phyloP scores from a whole-genome alignment of 768 basidiomycete species.

The Podaxis carcinomalis region DNA sequence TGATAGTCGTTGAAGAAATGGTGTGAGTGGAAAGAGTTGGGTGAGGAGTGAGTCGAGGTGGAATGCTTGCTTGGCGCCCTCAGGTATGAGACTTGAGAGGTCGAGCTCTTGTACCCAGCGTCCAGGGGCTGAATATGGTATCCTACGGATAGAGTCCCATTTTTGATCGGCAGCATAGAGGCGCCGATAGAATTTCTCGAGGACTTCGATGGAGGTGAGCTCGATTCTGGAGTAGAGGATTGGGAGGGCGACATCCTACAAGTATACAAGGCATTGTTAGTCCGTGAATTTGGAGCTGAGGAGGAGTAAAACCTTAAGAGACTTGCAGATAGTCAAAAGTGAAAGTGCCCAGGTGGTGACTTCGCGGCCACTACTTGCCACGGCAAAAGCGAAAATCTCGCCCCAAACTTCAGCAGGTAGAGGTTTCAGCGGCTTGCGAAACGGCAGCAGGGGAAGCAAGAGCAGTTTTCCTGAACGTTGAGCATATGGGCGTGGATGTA shows the following conservation, averaged over 20 bases:
- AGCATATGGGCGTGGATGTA: constrained; percentile 67
- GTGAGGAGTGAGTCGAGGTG: constrained; percentile 61
- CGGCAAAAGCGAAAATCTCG: constrained; percentile 46
- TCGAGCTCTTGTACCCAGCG: constrained; percentile 81
- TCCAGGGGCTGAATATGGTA: constrained; percentile 83
- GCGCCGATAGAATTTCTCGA: constrained; percentile 55
- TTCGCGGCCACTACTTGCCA: constrained; percentile 20
- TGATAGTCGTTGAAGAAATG: constrained; percentile 52
- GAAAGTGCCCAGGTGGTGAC: constrained; percentile 25
- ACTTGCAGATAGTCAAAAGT: constrained; percentile 38
- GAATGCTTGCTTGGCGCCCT: constrained; percentile 44
- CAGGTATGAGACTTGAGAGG: constrained; percentile 49
- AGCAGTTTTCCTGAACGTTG: constrained; percentile 53
- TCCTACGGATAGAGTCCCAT: constrained; percentile 88
- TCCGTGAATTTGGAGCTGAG: background rate
- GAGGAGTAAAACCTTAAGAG: constrained; percentile 37
- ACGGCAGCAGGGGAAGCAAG: constrained; percentile 66
- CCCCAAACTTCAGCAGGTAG: constrained; percentile 74
- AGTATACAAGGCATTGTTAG: background rate
- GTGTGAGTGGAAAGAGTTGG: constrained; percentile 59
- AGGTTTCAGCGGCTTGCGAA: constrained; percentile 42
- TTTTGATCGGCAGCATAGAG: constrained; percentile 63
- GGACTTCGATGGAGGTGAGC: constrained; percentile 35
- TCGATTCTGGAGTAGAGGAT: constrained; percentile 57
- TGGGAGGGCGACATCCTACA: constrained; percentile 63